Conservation (phyloP, 805 yeast species). For the Metschnikowia sp. region DNA sequence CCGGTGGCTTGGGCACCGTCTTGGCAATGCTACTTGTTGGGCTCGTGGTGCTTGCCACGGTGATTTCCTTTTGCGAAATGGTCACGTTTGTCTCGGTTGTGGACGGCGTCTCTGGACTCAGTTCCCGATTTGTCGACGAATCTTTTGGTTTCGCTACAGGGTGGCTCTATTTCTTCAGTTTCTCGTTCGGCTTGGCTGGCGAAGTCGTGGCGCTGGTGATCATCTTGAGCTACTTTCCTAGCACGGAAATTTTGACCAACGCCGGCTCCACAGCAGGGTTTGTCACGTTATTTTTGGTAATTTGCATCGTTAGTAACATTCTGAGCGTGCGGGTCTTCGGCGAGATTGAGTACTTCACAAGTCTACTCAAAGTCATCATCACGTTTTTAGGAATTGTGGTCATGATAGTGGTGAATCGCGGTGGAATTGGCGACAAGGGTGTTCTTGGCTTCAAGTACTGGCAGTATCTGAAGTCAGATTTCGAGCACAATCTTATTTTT, state of each 20-base stretch:
- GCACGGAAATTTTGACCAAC: conserved; percentile 47
- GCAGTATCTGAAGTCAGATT: conserved; percentile 51
- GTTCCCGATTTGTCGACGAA: conserved; percentile 73
- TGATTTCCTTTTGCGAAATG: conserved; percentile 78
- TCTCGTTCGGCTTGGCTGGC: conserved; percentile 69
- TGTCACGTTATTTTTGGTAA: conserved; percentile 53
- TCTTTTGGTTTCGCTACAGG: conserved; percentile 76
- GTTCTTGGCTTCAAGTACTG: conserved; percentile 69
- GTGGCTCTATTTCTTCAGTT: conserved; percentile 70
- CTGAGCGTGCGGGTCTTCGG: conserved; percentile 72
- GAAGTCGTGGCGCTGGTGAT: conserved; percentile 80
- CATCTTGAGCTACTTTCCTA: conserved; percentile 65
- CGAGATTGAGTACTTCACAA: conserved; percentile 64
- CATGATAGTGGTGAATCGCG: conserved; percentile 63
- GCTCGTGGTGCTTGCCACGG: conserved; percentile 60
- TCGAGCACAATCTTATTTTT: conserved; percentile 47
- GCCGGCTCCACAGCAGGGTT: conserved; percentile 52
- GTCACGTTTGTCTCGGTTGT: conserved; percentile 75
- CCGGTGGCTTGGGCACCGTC: conserved; percentile 76
- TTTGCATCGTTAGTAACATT: conserved; percentile 52
- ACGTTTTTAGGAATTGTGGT: conserved; percentile 53
- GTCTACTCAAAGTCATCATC: conserved; percentile 53
- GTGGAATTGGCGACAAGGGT: conserved; percentile 41
- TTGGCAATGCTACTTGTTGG: conserved; percentile 67
- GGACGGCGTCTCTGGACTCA: conserved; percentile 72